These are phyloP conservation scores for Coleophoma cylindrospora DNA, from an alignment of 2,329 filamentous ascomycete species.

Conservation along the genomic window DNA sequence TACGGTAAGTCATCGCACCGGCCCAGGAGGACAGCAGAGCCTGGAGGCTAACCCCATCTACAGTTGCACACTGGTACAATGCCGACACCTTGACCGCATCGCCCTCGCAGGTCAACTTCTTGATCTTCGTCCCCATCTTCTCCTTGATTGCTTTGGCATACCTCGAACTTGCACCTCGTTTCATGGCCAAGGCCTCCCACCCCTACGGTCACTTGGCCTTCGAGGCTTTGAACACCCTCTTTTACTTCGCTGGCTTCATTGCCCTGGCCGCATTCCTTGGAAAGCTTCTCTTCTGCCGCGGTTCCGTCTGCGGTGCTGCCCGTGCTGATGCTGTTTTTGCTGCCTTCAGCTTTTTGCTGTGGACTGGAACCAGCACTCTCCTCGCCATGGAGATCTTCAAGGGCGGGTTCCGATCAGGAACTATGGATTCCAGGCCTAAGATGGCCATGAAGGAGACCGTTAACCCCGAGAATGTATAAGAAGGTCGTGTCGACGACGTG, in stretches of 20 bases:
- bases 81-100: conserved; percentile 46
- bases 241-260: conserved; percentile 57
- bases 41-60: neutral
- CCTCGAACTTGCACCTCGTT: conserved; percentile 44
- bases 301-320: conserved; percentile 49
- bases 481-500: no score
- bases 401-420: conserved; percentile 26
- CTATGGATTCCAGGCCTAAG: conserved; percentile 19
- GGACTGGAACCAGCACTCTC: conserved; percentile 43
- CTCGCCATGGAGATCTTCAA: conserved; percentile 42
- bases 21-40: neutral
- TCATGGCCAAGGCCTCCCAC: conserved; percentile 33
- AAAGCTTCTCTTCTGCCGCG: conserved; percentile 50
- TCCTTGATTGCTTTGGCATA: conserved; percentile 50
- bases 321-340: conserved; percentile 50
- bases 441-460: conserved; percentile 21
- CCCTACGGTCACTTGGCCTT: conserved; percentile 43
- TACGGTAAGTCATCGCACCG: conserved; percentile 36
- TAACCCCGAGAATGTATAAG: conserved; percentile 5
- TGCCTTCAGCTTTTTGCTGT: conserved; percentile 47
- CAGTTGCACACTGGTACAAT: conserved; percentile 58
- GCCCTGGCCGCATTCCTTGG: conserved; percentile 52
- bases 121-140: conserved; percentile 49
- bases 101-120: conserved; percentile 53
- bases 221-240: conserved; percentile 46